These are phyloP conservation scores for Peronosclerospora sorghi DNA, from an alignment of 352 stramenopile genomes.

Conservation along the genomic window DNA sequence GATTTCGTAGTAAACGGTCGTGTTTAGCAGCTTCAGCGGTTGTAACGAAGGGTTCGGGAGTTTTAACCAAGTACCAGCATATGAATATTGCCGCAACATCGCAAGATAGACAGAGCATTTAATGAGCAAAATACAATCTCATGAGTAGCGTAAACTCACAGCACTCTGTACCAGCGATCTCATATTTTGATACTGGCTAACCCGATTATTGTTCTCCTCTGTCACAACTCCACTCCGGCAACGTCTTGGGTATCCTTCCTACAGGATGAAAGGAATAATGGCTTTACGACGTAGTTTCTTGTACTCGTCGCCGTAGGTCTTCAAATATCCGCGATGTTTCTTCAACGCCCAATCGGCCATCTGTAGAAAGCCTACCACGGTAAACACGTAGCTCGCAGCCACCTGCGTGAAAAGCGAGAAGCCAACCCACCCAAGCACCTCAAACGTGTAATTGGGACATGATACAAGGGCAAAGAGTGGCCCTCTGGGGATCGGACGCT, in stretches of 20 bases:
- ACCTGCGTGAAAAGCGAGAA: conserved; percentile 84
- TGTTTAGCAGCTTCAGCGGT: no score
- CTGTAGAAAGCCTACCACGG: conserved; percentile 72
- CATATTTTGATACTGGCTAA: neutral
- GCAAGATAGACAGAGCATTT: no score
- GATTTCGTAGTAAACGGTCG: no score
- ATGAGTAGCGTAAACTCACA: no score
- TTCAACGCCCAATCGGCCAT: conserved; percentile 86
- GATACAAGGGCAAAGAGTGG: conserved; percentile 77
- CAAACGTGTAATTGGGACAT: conserved; percentile 88
- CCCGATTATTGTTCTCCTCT: neutral
- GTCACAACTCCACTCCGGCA: neutral
- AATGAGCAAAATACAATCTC: no score
- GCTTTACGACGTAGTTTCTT: conserved; percentile 80
- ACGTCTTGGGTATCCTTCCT: conserved; percentile 6
- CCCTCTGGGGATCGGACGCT: conserved; percentile 55
- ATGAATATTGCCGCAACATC: no score
- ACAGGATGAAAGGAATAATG: conserved; percentile 79
- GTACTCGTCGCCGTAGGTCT: conserved; percentile 79
- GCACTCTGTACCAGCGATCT: no score
- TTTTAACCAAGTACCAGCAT: no score
- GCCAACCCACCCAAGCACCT: conserved; percentile 82
- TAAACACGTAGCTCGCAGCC: conserved; percentile 78
- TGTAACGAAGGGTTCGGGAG: no score
- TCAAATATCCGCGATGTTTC: conserved; percentile 83